Conservation (phyloP, 805 yeast genomes). For the Candida yuanshanica region DNA sequence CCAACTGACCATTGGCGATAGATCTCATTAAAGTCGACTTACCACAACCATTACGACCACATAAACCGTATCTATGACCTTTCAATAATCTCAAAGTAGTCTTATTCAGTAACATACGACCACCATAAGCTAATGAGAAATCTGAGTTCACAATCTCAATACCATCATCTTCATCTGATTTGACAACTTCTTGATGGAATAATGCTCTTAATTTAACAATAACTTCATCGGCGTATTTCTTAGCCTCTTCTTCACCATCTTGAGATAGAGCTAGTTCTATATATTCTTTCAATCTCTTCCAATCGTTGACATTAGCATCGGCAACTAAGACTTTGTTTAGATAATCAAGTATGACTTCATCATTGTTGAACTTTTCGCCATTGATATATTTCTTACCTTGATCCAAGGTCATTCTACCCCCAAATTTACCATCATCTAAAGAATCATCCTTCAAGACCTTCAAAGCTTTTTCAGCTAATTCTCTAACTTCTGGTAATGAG, state of each 20-base stretch:
- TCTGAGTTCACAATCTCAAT: conserved; percentile 89
- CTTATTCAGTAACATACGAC: conserved; percentile 93
- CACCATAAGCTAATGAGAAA: conserved; percentile 95
- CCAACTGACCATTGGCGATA: conserved; percentile 92
- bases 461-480: conserved; percentile 82
- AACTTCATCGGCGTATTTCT: conserved; percentile 37
- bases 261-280: conserved; percentile 36
- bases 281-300: conserved; percentile 56
- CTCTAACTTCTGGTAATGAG: conserved; percentile 94
- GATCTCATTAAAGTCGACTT: conserved; percentile 96
- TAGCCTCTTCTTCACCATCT: conserved; percentile 20
- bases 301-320: conserved; percentile 69
- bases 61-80: conserved; percentile 95
- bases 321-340: conserved; percentile 48
- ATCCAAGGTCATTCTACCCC: conserved; percentile 60
- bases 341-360: conserved; percentile 40
- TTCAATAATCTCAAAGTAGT: conserved; percentile 80
- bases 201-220: conserved; percentile 45
- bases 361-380: conserved; percentile 27
- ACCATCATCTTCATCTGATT: conserved; percentile 69
- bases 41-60: conserved; percentile 99
- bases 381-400: conserved; percentile 44
- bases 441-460: conserved; percentile 79
- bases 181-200: conserved; percentile 48
- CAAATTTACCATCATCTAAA: conserved; percentile 64